phyloP scores from a whole-genome alignment of 2,329 filamentous ascomycete genomes.

The Acarospora socialis region DNA sequence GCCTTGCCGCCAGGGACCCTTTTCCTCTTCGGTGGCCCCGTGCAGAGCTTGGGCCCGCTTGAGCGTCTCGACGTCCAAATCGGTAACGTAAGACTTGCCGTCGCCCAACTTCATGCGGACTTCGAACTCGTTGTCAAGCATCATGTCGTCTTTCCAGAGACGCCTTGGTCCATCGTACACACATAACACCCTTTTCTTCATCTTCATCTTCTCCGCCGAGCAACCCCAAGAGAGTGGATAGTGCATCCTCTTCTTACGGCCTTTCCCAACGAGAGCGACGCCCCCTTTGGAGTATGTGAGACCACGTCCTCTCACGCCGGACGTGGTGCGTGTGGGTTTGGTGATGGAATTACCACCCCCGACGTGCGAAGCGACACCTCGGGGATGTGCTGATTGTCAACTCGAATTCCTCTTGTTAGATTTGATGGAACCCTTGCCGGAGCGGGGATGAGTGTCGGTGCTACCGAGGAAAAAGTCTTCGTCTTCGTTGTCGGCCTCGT shows the following conservation, averaged over 20 bases:
- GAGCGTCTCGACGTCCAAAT: slow-evolving; percentile 81
- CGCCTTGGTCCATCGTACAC: slow-evolving; percentile 80
- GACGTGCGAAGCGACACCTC: slow-evolving; percentile 27
- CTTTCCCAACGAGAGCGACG: slow-evolving; percentile 43
- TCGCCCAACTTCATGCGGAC: slow-evolving; percentile 71
- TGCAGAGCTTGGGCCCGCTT: slow-evolving; percentile 76
- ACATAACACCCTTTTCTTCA: slow-evolving; percentile 92
- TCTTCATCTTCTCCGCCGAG: slow-evolving; percentile 83
- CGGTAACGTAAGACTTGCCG: slow-evolving; percentile 70
- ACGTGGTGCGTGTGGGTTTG: slow-evolving; percentile 23
- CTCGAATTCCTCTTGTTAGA: slow-evolving; percentile 36
- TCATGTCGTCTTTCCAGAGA: slow-evolving; percentile 97
- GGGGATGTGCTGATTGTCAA: slow-evolving; percentile 37
- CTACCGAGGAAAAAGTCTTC: slow-evolving; percentile 32
- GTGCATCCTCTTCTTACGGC: slow-evolving; percentile 82
- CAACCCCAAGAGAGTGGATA: slow-evolving; percentile 93
- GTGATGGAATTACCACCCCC: slow-evolving; percentile 27
- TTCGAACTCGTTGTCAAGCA: slow-evolving; percentile 90
- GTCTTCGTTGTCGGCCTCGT: slow-evolving; percentile 36
- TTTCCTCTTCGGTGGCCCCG: slow-evolving; percentile 68
- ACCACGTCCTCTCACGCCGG: slow-evolving; percentile 40
- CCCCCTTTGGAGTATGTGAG: slow-evolving; percentile 67
- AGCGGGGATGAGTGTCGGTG: slow-evolving; percentile 23
- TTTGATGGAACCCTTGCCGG: slow-evolving; percentile 34
- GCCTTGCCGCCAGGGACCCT: slow-evolving; percentile 56